Conservation (phyloP, 2,329 filamentous ascomycete species). For the Colletotrichum salicis region DNA sequence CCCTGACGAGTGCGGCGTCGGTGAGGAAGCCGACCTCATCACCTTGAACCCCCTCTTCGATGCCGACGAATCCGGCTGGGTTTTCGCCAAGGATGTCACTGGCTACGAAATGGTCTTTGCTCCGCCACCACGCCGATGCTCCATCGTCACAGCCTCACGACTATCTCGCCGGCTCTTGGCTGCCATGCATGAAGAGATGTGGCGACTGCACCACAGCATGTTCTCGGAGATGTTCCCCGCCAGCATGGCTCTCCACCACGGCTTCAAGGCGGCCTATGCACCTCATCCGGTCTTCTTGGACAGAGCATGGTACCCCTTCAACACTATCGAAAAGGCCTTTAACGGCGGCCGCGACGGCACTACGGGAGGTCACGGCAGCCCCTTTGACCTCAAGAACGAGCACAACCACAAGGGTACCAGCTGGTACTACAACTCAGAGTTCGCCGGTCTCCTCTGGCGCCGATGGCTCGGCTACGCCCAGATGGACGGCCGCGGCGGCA, state of each 20-base stretch:
- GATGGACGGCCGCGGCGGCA: conserved; percentile 59
- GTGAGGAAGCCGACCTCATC: conserved; percentile 79
- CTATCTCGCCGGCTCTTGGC: conserved; percentile 73
- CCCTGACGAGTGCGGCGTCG: conserved; percentile 69
- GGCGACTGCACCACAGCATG: conserved; percentile 74
- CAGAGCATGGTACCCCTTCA: conserved; percentile 75
- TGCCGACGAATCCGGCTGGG: conserved; percentile 76
- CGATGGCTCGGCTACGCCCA: conserved; percentile 77
- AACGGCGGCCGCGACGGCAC: conserved; percentile 78
- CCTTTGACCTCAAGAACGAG: conserved; percentile 77
- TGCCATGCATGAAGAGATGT: conserved; percentile 81
- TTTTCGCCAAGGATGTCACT: conserved; percentile 76
- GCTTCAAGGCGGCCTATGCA: conserved; percentile 81
- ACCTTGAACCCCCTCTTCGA: conserved; percentile 83
- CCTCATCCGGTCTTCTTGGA: conserved; percentile 86
- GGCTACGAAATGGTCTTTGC: conserved; percentile 68
- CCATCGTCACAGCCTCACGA: conserved; percentile 78
- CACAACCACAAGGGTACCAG: conserved; percentile 84
- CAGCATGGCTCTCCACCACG: conserved; percentile 77
- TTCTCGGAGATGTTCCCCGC: conserved; percentile 85
- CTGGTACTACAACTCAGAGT: conserved; percentile 87
- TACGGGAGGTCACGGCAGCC: conserved; percentile 71
- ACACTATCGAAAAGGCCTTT: conserved; percentile 79
- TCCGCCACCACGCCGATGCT: conserved; percentile 73
- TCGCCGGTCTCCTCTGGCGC: conserved; percentile 80